Percentiles rank a stretch among this genome's conserved stretches.
phyloP scores from a whole-genome alignment of 2,329 filamentous ascomycete genomes.

The Penicillium sp. region DNA sequence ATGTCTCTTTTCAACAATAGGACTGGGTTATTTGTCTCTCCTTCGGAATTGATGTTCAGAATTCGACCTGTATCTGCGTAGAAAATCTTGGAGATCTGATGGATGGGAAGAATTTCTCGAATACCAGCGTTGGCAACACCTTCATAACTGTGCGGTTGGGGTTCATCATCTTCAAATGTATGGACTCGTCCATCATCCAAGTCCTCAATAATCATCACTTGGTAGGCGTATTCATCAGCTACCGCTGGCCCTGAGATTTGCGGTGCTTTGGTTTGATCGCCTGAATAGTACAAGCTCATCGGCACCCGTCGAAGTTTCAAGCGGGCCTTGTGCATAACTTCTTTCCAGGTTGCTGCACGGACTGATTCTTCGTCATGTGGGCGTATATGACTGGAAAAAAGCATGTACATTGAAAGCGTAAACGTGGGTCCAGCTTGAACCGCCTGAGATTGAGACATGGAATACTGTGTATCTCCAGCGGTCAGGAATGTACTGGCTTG shows the following conservation, averaged over 20 bases:
- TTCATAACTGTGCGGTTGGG: conserved; percentile 59
- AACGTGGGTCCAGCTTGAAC: conserved; percentile 88
- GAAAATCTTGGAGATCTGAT: conserved; percentile 84
- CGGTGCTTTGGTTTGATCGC: conserved; percentile 9
- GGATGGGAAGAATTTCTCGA: conserved; percentile 65
- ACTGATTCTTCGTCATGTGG: conserved; percentile 57
- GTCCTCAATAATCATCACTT: conserved; percentile 80
- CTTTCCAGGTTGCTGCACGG: conserved; percentile 81
- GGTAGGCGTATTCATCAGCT: conserved; percentile 71
- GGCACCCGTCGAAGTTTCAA: conserved; percentile 76
- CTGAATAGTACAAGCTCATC: conserved; percentile 46
- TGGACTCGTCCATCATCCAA: conserved; percentile 70
- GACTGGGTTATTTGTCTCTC: conserved; percentile 70
- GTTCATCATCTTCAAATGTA: conserved; percentile 60
- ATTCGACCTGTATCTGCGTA: conserved; percentile 90
- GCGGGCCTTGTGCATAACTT: conserved; percentile 89
- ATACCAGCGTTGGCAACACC: conserved; percentile 63
- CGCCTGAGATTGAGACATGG: conserved; percentile 59
- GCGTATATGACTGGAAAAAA: conserved; percentile 77
- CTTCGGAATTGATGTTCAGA: conserved; percentile 73
- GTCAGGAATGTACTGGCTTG: conserved; percentile 92
- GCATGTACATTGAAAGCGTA: conserved; percentile 87
- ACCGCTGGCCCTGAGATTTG: conserved; percentile 44
- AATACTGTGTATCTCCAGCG: conserved; percentile 81
- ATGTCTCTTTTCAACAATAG: conserved; percentile 71